Evolutionary conservation across 345 rosid genomes (phyloP).

Genomic region (Eucalyptus coolabah): DNA sequence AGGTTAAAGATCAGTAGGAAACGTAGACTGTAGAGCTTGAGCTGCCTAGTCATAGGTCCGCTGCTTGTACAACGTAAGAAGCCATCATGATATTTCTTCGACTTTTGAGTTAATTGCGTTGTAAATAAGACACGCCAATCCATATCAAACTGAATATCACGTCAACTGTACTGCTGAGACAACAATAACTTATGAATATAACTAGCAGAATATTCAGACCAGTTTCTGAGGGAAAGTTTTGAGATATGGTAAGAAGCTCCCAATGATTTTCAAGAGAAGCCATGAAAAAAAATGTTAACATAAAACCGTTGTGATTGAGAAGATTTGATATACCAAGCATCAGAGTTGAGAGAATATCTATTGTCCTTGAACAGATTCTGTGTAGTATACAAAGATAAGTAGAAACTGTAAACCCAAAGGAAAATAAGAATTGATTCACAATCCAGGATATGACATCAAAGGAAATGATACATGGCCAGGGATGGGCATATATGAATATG

Average conservation of each 20-base stretch:
- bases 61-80: conserved; percentile 5
- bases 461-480: background rate
- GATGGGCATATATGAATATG: background rate
- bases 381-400: background rate
- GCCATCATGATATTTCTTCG: too few relatives aligned
- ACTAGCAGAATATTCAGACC: background rate
- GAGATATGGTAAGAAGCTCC: background rate
- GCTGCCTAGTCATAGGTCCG: conserved; percentile 43
- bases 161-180: background rate
- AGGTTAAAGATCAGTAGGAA: background rate
- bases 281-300: too few relatives aligned
- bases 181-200: background rate
- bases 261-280: background rate
- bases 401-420: background rate
- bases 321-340: too few relatives aligned
- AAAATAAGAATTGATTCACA: background rate
- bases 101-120: background rate
- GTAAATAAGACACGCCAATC: conserved; percentile 51
- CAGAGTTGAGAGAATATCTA: background rate
- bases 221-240: background rate
- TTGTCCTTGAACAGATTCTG: background rate
- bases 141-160: background rate
- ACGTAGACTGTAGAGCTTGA: background rate
- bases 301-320: too few relatives aligned
- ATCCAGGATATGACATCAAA: background rate